Evolutionary conservation across 129 eudicot species (phyloP).

Genomic region (Logfia minima): DNA sequence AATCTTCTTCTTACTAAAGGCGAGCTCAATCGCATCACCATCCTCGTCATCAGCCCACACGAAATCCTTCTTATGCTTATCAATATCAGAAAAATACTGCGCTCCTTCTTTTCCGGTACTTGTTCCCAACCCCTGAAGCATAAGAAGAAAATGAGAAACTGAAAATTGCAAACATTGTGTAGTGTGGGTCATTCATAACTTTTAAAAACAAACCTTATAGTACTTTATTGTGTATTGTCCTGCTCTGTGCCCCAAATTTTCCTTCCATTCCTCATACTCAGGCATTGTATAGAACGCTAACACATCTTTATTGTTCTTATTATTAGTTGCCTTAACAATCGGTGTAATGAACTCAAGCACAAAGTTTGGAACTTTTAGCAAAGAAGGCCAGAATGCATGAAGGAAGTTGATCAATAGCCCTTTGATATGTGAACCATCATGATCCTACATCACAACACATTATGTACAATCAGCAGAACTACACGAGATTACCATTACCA

Average conservation of each 20-base stretch:
- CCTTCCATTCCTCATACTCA: constrained; percentile 78
- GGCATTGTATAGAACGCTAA: constrained; percentile 79
- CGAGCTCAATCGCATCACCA: constrained; percentile 87
- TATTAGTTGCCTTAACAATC: constrained; percentile 80
- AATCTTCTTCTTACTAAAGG: constrained; percentile 91
- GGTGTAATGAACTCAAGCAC: constrained; percentile 88
- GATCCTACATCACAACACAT: constrained; percentile 60
- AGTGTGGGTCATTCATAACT: neutral
- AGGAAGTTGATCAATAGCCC: constrained; percentile 88
- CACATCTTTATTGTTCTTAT: constrained; percentile 39
- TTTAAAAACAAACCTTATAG: constrained; percentile 67
- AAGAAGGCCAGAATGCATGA: constrained; percentile 95
- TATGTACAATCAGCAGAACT: constrained; percentile 5
- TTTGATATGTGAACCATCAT: constrained; percentile 98
- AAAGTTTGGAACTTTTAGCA: constrained; percentile 81
- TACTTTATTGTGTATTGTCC: constrained; percentile 76
- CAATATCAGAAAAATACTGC: constrained; percentile 70
- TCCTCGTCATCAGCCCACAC: constrained; percentile 75
- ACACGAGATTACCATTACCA: neutral
- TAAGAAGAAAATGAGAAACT: neutral
- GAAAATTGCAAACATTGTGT: neutral
- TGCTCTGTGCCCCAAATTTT: constrained; percentile 45
- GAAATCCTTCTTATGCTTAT: constrained; percentile 70
- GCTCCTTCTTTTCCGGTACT: constrained; percentile 70
- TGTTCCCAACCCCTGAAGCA: constrained; percentile 89